Base-by-base conservation (phyloP, 345 rosid genomes). In the Hevea brasiliensis region DNA sequence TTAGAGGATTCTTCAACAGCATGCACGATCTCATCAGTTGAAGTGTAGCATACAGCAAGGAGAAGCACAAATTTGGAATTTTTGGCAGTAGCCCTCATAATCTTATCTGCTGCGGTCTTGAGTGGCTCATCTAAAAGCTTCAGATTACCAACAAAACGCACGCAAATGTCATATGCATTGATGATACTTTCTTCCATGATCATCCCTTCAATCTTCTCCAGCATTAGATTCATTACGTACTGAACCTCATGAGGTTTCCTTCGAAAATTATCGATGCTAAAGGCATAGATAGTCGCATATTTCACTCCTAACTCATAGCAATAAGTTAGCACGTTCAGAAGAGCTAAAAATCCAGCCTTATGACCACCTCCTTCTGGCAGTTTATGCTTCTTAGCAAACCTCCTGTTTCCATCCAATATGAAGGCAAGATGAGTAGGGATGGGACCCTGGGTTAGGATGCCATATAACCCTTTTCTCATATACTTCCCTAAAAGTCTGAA, bases 231-330 rank as follows among this genome's bases (percentile, higher is more conserved):
- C 97, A 93, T 89, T 58, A 93, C 17, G 40, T 61, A 68, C 57
- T 86, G 85, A 61, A 93, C 92, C 75, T 86, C 92, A 37, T 81
- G 83, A 8, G 91, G 92, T 18, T 27, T 71, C 75, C 98, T 83
- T 73, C 72, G 85, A 76, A 93, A 93, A 74, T 93, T 93, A 56
- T 93, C 96, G 12, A 86, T 76, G 78, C 92, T 90, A 74, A 90
- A 91, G 23, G 97, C 96, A 61, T 85, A 90, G 66, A 90, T 60
- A 8, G 90, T 80, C 4, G 86, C 80, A 61, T 83, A 81, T 51
- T 82, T 89, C 40, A 94, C 87, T 37, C 91, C 93, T 26, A 94
- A 76, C 57, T 94, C 92, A 47, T 85, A 86, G 82, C 94, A 89
- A 84, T 84, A 84, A 32, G 77, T 84, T n/a, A 93, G 88, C 51